Evolutionary conservation across 1,284 basidiomycete genomes (phyloP), one percentile per base, ranked within the genome.

Genomic region (Ustilago trichophora): DNA sequence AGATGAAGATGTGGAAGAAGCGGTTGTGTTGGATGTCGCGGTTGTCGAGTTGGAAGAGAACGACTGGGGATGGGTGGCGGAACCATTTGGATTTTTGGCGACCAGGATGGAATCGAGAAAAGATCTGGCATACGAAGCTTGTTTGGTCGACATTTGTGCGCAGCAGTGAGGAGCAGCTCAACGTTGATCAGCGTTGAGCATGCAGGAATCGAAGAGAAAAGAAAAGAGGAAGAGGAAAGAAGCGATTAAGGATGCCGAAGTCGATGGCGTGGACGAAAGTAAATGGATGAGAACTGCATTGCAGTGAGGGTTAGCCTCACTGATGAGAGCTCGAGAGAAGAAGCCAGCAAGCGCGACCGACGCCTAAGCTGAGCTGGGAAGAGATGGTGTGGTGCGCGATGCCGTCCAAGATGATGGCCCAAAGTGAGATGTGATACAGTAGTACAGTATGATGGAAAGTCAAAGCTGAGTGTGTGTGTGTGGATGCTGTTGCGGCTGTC

Each of bases 211-310:
- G n/a, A n/a, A n/a, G n/a, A n/a, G n/a, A n/a, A n/a, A n/a, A n/a
- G n/a, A n/a, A n/a, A n/a, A n/a, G n/a, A n/a, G n/a, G n/a, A n/a
- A n/a, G n/a, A n/a, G n/a, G n/a, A n/a, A n/a, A n/a, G n/a, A 7
- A 13, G 36, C 19, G n/a, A 43, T 58, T 48, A 68, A 54, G 57
- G 49, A 21, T 57, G 65, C 65, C 65, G 65, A 57, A 68, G 57
- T 50, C 65, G 54, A 43, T 57, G 58, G 65, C 65, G 65, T 47
- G 50, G 58, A 31, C 54, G 65, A 19, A 36, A 26, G 33, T 6
- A 47, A n/a, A 46, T 34, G 34, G 50, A 51, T 37, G 57, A 46
- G 29, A 47, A 37, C 45, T 46, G 65, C 65, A 68, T 68, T 37
- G 65, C 64, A 56, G 48, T 38, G n/a, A n/a, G n/a, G n/a, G n/a